Evolutionary conservation across 306 rosid genomes (phyloP).

Genomic region (Cucurbita ficifolia): DNA sequence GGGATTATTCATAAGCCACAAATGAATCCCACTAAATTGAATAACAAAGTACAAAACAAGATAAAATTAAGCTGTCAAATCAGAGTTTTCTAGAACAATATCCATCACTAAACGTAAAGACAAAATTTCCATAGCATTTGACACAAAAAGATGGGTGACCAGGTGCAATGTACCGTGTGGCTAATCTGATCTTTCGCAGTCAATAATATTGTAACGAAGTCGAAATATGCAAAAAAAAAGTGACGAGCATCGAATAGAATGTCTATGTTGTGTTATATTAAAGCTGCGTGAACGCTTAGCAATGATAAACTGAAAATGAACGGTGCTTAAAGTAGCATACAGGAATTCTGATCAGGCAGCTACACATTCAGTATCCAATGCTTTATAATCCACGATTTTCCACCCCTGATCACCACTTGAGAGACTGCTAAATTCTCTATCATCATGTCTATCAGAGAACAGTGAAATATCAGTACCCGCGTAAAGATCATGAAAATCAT

Average conservation of each 20-base stretch:
- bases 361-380: not conserved
- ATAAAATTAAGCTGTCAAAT: not conserved
- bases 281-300: not conserved
- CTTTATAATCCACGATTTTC: not conserved
- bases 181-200: not conserved
- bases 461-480: not conserved
- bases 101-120: not conserved
- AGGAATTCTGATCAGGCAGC: not conserved
- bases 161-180: not conserved
- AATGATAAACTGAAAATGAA: not conserved
- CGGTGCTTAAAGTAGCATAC: not conserved
- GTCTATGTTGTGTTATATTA: not conserved
- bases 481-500: not conserved
- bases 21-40: not conserved
- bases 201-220: not conserved
- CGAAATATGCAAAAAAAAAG: not conserved
- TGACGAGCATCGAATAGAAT: not conserved
- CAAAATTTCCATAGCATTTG: not conserved
- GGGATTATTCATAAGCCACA: not conserved
- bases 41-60: not conserved
- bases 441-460: not conserved
- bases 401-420: not conserved
- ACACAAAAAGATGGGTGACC: not conserved
- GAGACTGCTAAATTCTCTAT: not conserved
- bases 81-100: not conserved